Base-by-base conservation (phyloP, 2,329 filamentous ascomycete genomes). In the Aspergillus quadrilineatus region DNA sequence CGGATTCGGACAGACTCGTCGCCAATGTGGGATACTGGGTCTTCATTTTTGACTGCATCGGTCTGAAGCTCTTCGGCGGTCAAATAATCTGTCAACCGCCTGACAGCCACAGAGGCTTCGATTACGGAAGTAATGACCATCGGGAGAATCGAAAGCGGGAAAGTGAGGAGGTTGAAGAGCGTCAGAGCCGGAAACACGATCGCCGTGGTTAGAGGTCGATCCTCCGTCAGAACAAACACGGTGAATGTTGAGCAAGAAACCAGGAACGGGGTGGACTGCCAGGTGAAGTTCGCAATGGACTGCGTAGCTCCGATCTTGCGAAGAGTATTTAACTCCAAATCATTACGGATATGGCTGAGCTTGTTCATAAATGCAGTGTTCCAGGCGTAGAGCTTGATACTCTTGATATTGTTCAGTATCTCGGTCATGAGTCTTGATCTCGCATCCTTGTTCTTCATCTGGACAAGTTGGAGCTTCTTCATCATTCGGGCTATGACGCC, bases 321-420 rank as follows among this genome's bases (percentile, higher is more conserved):
- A 55, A 99, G 82, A 28, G 95, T 99, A 79, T 94, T 94, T 54
- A 99, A 80, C 75, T 99, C 94, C 66, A 91, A 85, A 68, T 99
- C 94, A 75, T 99, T 99, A 75, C 94, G 87, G 59, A 99, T 92
- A 72, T 90, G 89, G 76, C 94, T 97, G 57, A 99, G 85, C 76
- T 96, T 96, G 75, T 92, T 94, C 87, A 97, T 96, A 71, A 99
- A 99, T 12, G 94, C 93, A 30, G 88, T 89, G 32, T 92, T 93
- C 94, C 94, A 99, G 30, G 94, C 94, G 72, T 97, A 99, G 17
- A 99, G 84, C 78, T 99, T 99, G 79, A 99, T 94, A 71, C 92
- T 96, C 80, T 99, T 99, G 90, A 99, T 99, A 77, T 97, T 97
- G 80, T 95, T 97, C 69, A 99, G 81, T 63, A 99, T 99, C 75